phyloP scores from a whole-genome alignment of 768 basidiomycete genomes.

The Tulasnella sp. region DNA sequence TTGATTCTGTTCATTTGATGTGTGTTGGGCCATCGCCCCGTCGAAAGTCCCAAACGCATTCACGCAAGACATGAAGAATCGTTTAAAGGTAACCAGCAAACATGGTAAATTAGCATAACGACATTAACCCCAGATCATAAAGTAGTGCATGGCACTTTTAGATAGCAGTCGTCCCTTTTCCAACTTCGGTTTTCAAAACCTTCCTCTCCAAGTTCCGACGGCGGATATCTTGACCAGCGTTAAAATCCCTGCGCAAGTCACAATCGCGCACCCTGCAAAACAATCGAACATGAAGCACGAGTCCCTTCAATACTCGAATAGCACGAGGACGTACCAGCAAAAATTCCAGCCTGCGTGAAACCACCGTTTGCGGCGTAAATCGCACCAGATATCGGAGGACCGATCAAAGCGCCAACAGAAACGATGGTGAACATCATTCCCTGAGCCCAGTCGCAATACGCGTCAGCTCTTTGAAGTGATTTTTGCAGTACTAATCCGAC shows the following conservation, averaged over 20 bases:
- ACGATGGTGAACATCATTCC: constrained; percentile 34
- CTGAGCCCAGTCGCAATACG: not conserved
- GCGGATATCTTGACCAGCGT: constrained; percentile 10
- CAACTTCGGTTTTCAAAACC: not conserved
- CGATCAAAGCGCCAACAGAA: constrained; percentile 27
- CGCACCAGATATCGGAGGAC: constrained; percentile 35
- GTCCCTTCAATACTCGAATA: no score
- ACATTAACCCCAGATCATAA: not conserved
- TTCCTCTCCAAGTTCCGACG: constrained; percentile 1
- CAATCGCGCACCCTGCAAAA: not conserved
- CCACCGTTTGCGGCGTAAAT: constrained; percentile 21
- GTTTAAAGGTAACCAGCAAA: no score
- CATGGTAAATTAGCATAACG: no score
- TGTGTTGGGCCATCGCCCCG: no score
- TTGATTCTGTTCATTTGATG: not conserved
- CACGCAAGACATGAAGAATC: no score
- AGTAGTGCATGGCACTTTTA: not conserved
- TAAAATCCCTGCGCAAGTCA: not conserved
- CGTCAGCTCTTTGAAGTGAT: not conserved
- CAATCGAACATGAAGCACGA: no score
- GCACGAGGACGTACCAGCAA: no score
- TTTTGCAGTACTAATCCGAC: not conserved
- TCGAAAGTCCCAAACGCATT: no score
- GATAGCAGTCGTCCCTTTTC: not conserved
- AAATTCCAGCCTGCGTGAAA: constrained; percentile 25